Percentiles rank a stretch among this genome's conserved stretches.
Evolutionary conservation across 495 filamentous ascomycete genomes (phyloP).

Genomic region (Penicillium odoratum): DNA sequence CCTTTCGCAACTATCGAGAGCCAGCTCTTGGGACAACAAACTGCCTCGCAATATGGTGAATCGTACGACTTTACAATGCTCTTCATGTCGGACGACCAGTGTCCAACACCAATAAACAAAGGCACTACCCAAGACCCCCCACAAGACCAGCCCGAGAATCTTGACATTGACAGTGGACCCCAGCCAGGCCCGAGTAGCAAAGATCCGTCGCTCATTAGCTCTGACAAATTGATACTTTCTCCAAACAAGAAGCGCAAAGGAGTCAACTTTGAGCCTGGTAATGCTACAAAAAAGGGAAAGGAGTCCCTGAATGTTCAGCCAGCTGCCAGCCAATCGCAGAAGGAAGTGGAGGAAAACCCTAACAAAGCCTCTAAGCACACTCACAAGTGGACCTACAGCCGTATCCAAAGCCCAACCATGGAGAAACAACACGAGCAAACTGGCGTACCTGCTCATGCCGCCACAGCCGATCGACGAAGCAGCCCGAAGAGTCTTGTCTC

Average conservation of each 20-base stretch:
- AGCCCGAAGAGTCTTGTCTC: constrained; percentile 25
- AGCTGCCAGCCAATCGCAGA: neutral
- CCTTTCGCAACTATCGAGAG: constrained; percentile 16
- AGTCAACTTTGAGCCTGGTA: neutral
- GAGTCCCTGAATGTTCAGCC: neutral
- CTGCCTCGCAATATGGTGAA: constrained; percentile 20
- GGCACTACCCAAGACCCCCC: neutral
- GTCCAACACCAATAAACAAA: constrained; percentile 5
- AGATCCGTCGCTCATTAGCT: neutral
- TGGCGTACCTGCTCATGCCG: neutral
- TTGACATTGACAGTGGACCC: neutral
- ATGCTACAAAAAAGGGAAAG: neutral
- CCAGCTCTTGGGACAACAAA: constrained; percentile 1
- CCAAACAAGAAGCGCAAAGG: constrained; percentile 7
- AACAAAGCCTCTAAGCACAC: constrained; percentile 21
- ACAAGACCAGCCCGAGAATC: neutral
- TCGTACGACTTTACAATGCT: constrained; percentile 35
- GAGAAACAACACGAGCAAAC: constrained; percentile 12
- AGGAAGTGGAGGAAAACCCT: constrained; percentile 1
- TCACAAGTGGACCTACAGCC: constrained; percentile 30
- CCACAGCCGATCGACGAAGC: constrained; percentile 11
- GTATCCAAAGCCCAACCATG: constrained; percentile 15
- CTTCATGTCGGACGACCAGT: constrained; percentile 24
- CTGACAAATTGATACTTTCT: neutral
- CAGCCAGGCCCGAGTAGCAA: neutral